Evolutionary conservation across 1,284 basidiomycete species (phyloP), one percentile per base, ranked within the genome.

Genomic region (Ceratobasidium sp.): DNA sequence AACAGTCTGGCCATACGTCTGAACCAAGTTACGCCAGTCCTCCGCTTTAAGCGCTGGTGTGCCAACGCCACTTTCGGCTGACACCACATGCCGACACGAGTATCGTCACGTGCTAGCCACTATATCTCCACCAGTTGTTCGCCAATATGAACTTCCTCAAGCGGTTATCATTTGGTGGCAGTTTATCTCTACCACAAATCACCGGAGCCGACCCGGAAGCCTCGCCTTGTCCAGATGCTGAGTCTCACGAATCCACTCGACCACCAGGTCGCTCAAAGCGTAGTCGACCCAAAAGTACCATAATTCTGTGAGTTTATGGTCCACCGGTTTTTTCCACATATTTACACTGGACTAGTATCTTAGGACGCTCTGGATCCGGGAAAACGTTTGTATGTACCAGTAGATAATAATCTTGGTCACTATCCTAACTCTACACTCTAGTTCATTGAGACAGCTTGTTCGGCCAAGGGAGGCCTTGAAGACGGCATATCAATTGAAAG

Each of bases 281-380:
- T 7, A 26, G 26, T 17, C 28, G 4, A 59, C n/a, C 26, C 56
- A 59, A 20, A 10, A 59, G 13, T 12, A 38, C 23, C 33, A 28
- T 5, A 7, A 17, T 59, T 33, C 28, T 59, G 56, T 59, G 13
- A 59, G 56, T 38, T n/a, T n/a, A n/a, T n/a, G n/a, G n/a, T n/a
- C n/a, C n/a, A 64, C 38, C 12, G 17, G 52, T 10, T 9, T 46
- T 46, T 46, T 13, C 44, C 13, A 46, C 5, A 6, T 46, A 6
- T 46, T 46, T 46, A 46, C 5, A 46, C 44, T 13, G 13, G 13
- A 46, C 13, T 54, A 74, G 71, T 52, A 26, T 74, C 3, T 23
- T 74, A 42, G 71, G 71, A 7, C 61, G 71, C 13, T 74, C 71
- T 23, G 61, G 71, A 10, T 59, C 71, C n/a, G 71, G 71, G 20